Evolutionary conservation across 768 basidiomycete genomes (phyloP).

Genomic region (Boletus subparvulus): DNA sequence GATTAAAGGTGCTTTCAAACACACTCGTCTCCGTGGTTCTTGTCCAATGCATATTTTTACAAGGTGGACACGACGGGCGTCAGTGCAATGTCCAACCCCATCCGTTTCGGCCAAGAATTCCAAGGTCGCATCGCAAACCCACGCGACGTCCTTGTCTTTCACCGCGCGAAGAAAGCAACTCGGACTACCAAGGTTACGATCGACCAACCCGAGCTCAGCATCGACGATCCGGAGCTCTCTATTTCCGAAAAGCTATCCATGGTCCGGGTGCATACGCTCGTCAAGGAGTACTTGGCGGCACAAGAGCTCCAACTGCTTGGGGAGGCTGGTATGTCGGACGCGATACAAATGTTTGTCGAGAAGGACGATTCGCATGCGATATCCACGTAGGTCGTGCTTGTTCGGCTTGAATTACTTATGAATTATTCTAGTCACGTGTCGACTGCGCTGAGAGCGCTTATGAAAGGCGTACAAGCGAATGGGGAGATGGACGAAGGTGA

Average conservation of each 20-base stretch:
- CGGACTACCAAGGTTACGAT: slow-evolving; percentile 55
- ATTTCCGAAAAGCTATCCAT: slow-evolving; percentile 74
- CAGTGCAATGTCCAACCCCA: slow-evolving; percentile 90
- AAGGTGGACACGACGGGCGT: slow-evolving; percentile 91
- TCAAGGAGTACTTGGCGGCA: slow-evolving; percentile 86
- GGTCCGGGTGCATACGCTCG: slow-evolving; percentile 84
- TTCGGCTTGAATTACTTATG: background rate
- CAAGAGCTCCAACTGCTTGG: slow-evolving; percentile 92
- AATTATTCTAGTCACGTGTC: slow-evolving; percentile 59
- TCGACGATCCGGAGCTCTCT: slow-evolving; percentile 70
- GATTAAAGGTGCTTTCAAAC: slow-evolving; percentile 61
- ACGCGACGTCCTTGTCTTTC: slow-evolving; percentile 87
- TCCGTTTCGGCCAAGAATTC: slow-evolving; percentile 96
- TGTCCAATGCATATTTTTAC: background rate
- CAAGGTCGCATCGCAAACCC: slow-evolving; percentile 91
- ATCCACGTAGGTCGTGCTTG: slow-evolving; percentile 57
- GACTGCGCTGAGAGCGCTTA: slow-evolving; percentile 54
- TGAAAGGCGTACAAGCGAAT: slow-evolving; percentile 66
- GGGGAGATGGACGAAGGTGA: slow-evolving; percentile 71
- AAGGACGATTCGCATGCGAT: slow-evolving; percentile 97
- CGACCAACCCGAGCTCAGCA: slow-evolving; percentile 77
- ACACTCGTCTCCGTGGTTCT: background rate
- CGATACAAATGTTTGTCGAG: slow-evolving; percentile 93
- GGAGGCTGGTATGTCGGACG: slow-evolving; percentile 89
- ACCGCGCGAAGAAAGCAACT: slow-evolving; percentile 66